These are phyloP conservation scores for Blastobotrys elegans DNA, from an alignment of 1,139 yeast species.

Conservation along the genomic window DNA sequence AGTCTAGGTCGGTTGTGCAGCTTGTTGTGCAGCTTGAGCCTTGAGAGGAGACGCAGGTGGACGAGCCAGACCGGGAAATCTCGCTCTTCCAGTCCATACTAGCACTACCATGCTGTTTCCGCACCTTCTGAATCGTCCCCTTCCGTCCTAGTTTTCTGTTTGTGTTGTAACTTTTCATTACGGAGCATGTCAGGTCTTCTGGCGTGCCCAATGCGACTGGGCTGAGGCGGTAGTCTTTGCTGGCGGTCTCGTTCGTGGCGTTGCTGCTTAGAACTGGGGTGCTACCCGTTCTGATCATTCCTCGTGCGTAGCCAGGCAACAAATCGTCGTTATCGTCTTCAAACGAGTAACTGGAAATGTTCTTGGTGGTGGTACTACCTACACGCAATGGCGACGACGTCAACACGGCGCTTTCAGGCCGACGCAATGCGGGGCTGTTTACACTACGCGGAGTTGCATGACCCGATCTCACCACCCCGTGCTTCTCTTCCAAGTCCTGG, in stretches of 20 bases:
- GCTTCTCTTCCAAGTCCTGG: constrained; percentile 1
- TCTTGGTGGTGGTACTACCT: background rate
- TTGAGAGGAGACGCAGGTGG: background rate
- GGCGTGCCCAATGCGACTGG: constrained; percentile 5
- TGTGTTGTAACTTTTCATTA: constrained; percentile 11
- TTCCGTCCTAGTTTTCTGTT: constrained; percentile 20
- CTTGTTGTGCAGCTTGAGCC: background rate
- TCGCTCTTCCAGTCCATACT: background rate
- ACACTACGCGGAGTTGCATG: background rate
- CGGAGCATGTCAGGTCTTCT: constrained; percentile 5
- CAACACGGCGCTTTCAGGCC: constrained; percentile 13
- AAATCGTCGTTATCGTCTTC: background rate
- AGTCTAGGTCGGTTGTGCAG: background rate
- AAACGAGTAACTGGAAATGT: background rate
- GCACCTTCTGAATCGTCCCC: constrained; percentile 26
- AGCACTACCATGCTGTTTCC: background rate
- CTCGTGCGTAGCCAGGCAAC: background rate
- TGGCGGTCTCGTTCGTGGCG: background rate
- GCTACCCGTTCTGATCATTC: background rate
- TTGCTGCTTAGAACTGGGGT: background rate
- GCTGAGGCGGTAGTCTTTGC: background rate
- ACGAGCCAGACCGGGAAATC: background rate
- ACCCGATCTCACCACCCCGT: constrained; percentile 9
- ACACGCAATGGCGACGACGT: constrained; percentile 1
- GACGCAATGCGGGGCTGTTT: constrained; percentile 3